Evolutionary conservation across 345 rosid species (phyloP), one percentile per base, ranked within the genome.

Genomic region (Hypericum androsaemum): DNA sequence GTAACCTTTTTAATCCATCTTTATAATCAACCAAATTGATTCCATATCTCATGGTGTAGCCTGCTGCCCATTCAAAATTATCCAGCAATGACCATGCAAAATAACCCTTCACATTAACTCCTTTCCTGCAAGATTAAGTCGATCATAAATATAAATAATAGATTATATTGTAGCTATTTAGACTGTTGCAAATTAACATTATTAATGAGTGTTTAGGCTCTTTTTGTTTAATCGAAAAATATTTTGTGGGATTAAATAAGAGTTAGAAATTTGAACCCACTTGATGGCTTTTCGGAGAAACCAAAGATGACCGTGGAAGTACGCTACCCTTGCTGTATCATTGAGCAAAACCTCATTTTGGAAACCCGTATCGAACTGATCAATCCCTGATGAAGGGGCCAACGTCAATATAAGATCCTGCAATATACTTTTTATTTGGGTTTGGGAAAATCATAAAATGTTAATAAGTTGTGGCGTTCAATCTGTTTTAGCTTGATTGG

Each of bases 201-300:
- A 22, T 22, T 1, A 1, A 22, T 22, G 32, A 22, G 32, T 22
- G 32, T 22, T 22, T 4, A 22, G 32, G 32, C 2, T 22, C n/a
- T 22, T 22, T 22, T 1, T 22, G 32, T 22, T 22, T 22, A 1
- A 4, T 1, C 32, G 32, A 22, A 22, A 22, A 22, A 22, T 22
- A 22, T 22, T 22, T 22, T 22, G 1, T 4, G 2, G 32, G 32
- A 22, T 22, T 22, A 22, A 22, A 22, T 22, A 22, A 22, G 1
- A 22, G 32, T 22, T 22, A 22, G n/a, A 22, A 22, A 4, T 22
- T 22, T 22, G 32, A 22, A 22, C 59, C 40, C 43, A 55, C 59
- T 43, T 28, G 59, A 55, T 55, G n/a, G 59, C 47, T 15, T 17
- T 41, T 42, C 10, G 45, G 8, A 55, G 59, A 39, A 16, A 55